Base-by-base conservation (phyloP, 2,329 filamentous ascomycete species). In the Phialophora verrucosa region DNA sequence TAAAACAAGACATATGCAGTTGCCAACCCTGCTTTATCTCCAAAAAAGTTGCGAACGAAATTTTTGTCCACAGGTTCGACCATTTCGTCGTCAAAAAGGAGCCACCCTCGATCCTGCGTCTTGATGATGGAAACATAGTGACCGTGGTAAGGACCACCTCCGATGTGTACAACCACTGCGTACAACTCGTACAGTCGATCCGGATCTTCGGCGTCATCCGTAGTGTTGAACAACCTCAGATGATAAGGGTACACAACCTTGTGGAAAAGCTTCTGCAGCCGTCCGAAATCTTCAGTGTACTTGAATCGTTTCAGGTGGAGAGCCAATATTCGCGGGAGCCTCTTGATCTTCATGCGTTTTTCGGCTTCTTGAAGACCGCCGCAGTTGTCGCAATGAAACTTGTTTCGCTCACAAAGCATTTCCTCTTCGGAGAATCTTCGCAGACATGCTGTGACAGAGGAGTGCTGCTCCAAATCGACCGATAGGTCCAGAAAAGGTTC, bases 331-430 rank as follows among this genome's bases (percentile, higher is more conserved):
- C 92, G 93, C 3, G 95, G 95, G 75, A 98, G 81, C 61, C 91
- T 88, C 82, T 99, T 98, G 73, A 99, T 94, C 83, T 98, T 99
- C 95, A 99, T 99, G 70, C 95, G 88, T 83, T 98, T 99, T 78
- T 99, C 95, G 0, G 95, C 95, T 80, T 99, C 95, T 78, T 99
- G 95, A 63, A 99, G 82, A 2, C 95, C 95, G 61, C 95, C 95
- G 73, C 95, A 99, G 73, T 93, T 93, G 77, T 99, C 95, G 80
- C 95, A 99, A 76, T 99, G 94, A 72, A 99, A 99, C 76, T 99
- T 99, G 82, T 99, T 98, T 67, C 93, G 87, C 80, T 99, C 95
- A 76, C 95, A 98, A 65, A 99, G 85, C 92, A 98, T 97, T 78
- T 99, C 95, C 74, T 98, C 95, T 54, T 95, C 93, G 0, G 95